These are phyloP conservation scores for Penicillium roqueforti DNA, from an alignment of 495 filamentous ascomycete species.

Conservation along the genomic window DNA sequence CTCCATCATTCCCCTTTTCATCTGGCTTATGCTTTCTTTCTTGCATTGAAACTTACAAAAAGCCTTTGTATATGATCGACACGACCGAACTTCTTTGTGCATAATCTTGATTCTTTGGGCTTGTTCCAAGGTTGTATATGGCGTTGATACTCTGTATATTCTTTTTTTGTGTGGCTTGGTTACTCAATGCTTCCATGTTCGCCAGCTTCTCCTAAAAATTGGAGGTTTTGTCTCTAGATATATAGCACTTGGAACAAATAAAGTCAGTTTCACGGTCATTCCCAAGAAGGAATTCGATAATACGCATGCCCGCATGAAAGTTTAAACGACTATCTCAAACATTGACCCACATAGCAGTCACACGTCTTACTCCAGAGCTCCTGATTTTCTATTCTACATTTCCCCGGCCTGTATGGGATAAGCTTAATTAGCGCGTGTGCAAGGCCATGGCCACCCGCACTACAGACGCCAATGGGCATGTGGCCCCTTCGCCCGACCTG, in stretches of 20 bases:
- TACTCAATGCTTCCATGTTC: background rate
- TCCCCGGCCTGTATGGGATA: conserved; percentile 29
- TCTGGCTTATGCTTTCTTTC: conserved; percentile 7
- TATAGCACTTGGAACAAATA: background rate
- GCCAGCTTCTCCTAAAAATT: background rate
- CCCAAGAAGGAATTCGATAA: background rate
- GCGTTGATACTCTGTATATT: conserved; percentile 15
- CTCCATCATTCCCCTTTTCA: conserved; percentile 5
- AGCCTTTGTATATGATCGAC: conserved; percentile 25
- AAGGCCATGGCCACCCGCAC: conserved; percentile 42
- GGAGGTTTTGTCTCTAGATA: background rate
- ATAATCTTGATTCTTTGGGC: conserved; percentile 14
- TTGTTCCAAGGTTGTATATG: background rate
- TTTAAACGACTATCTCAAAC: conserved; percentile 4
- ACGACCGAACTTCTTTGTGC: conserved; percentile 19
- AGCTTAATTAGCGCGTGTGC: conserved; percentile 27
- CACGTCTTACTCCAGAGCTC: background rate
- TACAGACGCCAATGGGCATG: conserved; percentile 27
- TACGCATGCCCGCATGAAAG: background rate
- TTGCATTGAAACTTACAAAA: conserved; percentile 10
- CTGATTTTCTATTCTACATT: conserved; percentile 1
- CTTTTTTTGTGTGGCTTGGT: conserved; percentile 4
- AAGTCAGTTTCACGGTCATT: background rate
- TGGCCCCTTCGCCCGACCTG: conserved; percentile 28
- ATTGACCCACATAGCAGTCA: conserved; percentile 4